Evolutionary conservation across 306 rosid species (phyloP), one percentile per base, ranked within the genome.

Genomic region (Glycine soja): DNA sequence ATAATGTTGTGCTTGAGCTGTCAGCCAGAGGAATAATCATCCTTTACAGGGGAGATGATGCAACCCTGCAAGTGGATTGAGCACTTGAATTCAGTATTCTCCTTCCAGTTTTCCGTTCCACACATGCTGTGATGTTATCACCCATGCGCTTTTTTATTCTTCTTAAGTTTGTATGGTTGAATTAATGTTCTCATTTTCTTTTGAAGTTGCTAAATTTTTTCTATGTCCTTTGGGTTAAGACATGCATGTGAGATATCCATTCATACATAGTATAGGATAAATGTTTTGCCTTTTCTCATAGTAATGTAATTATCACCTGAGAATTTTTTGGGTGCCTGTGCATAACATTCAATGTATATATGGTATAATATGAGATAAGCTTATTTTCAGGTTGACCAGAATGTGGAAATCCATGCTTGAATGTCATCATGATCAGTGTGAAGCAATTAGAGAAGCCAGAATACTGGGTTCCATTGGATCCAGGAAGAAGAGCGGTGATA

Each of bases 341-440:
- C 2, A 24, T 24, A 19, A 24, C 30, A 24, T 24, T 24, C 30
- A 2, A 40, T 40, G 46, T 42, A 42, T 42, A 6, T 65, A 62
- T 52, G 48, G 19, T 84, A 48, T 40, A 45, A 77, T 74, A 7
- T 69, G 51, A 50, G 56, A 46, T 63, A 58, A 59, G 43, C 48
- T 63, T 75, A 34, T 59, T 72, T 82, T 58, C 92, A 96, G 99
- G 89, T 86, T 96, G 78, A 81, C 90, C 72, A 79, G 86, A 87
- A 96, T 96, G 99, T 96, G 99, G 99, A 92, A 86, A 84, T 88
- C 87, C 80, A 96, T 96, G 99, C 95, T 93, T 14, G 98, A 93
- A 69, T 96, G 99, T 80, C 99, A 96, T 85, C 96, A 64, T 78
- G 88, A 43, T 71, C 99, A 96, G 84, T 80, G 89, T 76, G 87